Percentiles rank a stretch among this genome's conserved stretches.
Conservation (phyloP, 2,329 filamentous ascomycete species). For the Cordyceps cicadae region DNA sequence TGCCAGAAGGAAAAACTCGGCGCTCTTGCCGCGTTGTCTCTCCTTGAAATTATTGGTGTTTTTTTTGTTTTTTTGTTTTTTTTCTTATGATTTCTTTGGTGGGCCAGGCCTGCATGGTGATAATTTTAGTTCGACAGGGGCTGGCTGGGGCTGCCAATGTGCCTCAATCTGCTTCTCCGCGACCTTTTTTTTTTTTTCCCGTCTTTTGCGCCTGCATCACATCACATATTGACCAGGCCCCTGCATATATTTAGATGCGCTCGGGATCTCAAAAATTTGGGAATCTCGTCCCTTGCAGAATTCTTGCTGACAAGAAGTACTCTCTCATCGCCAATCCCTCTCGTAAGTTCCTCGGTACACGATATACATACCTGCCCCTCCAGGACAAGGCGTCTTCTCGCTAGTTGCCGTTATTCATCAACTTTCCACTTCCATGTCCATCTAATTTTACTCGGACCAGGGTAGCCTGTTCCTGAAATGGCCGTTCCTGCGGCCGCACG, state of each 20-base stretch:
- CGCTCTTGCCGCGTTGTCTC: background rate
- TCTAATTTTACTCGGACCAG: conserved; percentile 9
- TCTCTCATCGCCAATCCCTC: background rate
- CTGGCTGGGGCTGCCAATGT: background rate
- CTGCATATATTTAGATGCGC: background rate
- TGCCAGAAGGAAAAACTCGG: background rate
- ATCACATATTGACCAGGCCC: background rate
- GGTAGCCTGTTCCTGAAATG: background rate
- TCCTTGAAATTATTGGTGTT: background rate
- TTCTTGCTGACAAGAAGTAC: background rate
- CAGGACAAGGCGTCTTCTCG: background rate
- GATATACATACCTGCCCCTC: background rate
- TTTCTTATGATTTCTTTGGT: background rate
- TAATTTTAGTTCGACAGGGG: conserved; percentile 3
- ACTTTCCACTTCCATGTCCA: background rate
- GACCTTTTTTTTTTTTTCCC: background rate
- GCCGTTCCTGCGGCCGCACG: background rate
- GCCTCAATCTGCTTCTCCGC: background rate
- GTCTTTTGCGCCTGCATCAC: background rate
- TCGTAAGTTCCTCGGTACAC: background rate
- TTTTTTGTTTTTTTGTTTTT: background rate
- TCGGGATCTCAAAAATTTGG: no score
- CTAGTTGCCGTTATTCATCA: background rate
- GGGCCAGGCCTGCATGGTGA: background rate
- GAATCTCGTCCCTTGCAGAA: background rate